These are phyloP conservation scores for Cyberlindnera petersonii DNA, from an alignment of 805 yeast genomes.

Conservation along the genomic window DNA sequence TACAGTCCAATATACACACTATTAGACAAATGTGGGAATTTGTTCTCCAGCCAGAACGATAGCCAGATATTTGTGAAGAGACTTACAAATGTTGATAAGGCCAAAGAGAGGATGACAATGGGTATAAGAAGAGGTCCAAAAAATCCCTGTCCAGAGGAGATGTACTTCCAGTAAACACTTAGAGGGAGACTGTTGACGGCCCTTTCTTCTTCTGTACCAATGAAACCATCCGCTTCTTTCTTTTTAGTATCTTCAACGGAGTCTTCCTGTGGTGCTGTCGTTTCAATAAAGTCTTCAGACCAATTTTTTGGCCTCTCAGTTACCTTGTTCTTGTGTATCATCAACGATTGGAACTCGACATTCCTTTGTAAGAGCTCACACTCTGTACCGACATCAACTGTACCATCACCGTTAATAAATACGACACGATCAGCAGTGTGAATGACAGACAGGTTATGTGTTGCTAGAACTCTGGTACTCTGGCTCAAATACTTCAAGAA, in stretches of 20 bases:
- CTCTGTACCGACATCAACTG: constrained; percentile 58
- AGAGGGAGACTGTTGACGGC: constrained; percentile 36
- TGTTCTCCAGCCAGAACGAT: constrained; percentile 64
- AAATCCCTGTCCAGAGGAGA: constrained; percentile 39
- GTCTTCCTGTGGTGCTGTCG: neutral
- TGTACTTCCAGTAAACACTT: constrained; percentile 33
- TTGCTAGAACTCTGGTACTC: constrained; percentile 77
- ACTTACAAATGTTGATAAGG: constrained; percentile 37
- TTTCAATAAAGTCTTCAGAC: constrained; percentile 1
- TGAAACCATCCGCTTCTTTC: constrained; percentile 13
- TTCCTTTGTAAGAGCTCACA: constrained; percentile 46
- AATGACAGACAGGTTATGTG: constrained; percentile 73
- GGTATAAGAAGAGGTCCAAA: constrained; percentile 30
- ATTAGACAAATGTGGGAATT: constrained; percentile 40
- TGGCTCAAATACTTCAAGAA: constrained; percentile 48
- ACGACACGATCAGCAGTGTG: constrained; percentile 63
- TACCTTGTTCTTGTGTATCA: constrained; percentile 33
- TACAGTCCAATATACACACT: constrained; percentile 63
- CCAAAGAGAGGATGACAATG: constrained; percentile 4
- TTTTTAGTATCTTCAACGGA: neutral
- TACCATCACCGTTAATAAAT: constrained; percentile 58
- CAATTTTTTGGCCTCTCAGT: constrained; percentile 1
- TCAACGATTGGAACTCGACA: constrained; percentile 43
- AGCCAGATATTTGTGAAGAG: constrained; percentile 71
- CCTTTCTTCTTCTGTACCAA: constrained; percentile 31